Base-by-base conservation (phyloP, 495 filamentous ascomycete species). In the Venustampulla echinocandica region DNA sequence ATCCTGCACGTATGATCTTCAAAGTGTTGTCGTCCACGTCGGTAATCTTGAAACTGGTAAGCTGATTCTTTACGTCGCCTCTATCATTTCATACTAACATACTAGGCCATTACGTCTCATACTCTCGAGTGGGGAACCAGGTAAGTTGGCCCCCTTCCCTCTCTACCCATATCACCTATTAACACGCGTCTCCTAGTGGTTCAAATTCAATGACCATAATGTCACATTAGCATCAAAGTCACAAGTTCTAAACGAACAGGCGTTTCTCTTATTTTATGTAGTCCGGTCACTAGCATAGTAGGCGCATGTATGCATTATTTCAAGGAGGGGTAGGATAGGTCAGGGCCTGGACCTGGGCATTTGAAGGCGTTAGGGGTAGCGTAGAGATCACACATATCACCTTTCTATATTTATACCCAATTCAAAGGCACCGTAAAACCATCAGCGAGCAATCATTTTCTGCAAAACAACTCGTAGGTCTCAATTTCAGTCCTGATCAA, bases 211-310 rank as follows among this genome's bases (percentile, higher is more conserved):
- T 53, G 90, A 96, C 62, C 87, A 87, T 59, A 84, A 84, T 59
- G 89, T 96, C 35, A 87, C 86, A 38, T 54, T 85, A 40, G 87
- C 84, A 17, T 72, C 70, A 14, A 85, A 88, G 54, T 75, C 79
- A 5, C 82, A 95, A 42, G 90, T 95, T 6, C 72, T 96, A 19
- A 75, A 71, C 20, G 84, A 83, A 32, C 73, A 90, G 56, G 88
- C 90, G 10, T 96, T 94, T 62, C 66, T 96, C 32, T 64, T 96
- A 30, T 90, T 95, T 62, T 96, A 96, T 54, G 81, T 83, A 38
- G 77, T 87, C 33, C 73, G 80, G 39, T 77, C 74, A 17, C 60
- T 86, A 34, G 61, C 71, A 49, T 76, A 64, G 45, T 7, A 39
- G 10, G 42, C 42, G 19, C 10, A 10, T 10, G 27, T 14, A 44